Conservation (phyloP, 2,329 filamentous ascomycete genomes). For the Rhinocladiella similis region DNA sequence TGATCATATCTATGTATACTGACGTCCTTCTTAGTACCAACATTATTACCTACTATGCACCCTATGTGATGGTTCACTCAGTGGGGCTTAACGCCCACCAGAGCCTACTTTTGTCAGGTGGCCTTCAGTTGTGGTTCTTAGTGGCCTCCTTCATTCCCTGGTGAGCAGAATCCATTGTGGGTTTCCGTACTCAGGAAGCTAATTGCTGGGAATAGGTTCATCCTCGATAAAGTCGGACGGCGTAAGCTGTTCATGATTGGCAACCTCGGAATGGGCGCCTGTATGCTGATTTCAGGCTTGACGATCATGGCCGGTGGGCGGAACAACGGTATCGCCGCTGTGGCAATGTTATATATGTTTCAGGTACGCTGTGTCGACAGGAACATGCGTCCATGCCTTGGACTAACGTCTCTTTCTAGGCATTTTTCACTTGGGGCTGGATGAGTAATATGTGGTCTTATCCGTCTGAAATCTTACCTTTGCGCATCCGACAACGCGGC, state of each 20-base stretch:
- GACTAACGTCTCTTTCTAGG: conserved; percentile 53
- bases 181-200: neutral
- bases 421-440: conserved; percentile 55
- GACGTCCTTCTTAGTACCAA: neutral
- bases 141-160: conserved; percentile 53
- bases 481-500: conserved; percentile 46
- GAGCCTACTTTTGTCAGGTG: conserved; percentile 52
- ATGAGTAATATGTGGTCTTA: conserved; percentile 40
- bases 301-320: conserved; percentile 36
- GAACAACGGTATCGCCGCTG: conserved; percentile 44
- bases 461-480: conserved; percentile 46
- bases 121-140: conserved; percentile 57
- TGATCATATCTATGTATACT: neutral
- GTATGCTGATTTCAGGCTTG: conserved; percentile 62
- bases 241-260: conserved; percentile 15
- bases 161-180: conserved; percentile 31
- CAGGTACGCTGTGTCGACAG: neutral
- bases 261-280: conserved; percentile 31
- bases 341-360: conserved; percentile 61
- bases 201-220: conserved; percentile 18
- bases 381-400: neutral
- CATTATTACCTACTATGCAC: neutral
- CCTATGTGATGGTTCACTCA: conserved; percentile 38
- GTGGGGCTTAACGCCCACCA: conserved; percentile 41
- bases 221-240: conserved; percentile 24